A percentile compares a stretch with the other conserved stretches of the same genome.
These are phyloP conservation scores for Niebla homalea DNA, from an alignment of 495 filamentous ascomycete species.

Conservation along the genomic window DNA sequence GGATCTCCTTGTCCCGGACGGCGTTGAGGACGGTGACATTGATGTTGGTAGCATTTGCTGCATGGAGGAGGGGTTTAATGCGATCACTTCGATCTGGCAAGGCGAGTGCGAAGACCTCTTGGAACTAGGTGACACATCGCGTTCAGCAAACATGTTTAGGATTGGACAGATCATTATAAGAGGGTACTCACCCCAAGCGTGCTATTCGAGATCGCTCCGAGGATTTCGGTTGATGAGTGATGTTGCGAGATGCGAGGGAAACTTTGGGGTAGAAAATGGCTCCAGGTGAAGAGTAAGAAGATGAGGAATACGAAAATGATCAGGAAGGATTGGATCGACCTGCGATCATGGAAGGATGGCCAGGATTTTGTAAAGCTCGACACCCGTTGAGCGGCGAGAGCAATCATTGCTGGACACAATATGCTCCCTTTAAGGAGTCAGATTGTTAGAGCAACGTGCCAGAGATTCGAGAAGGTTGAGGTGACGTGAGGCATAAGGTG, in stretches of 20 bases:
- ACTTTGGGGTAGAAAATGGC: not conserved
- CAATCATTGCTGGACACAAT: not conserved
- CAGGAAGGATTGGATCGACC: not conserved
- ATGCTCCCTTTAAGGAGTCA: too few species aligned
- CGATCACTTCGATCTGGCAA: conserved; percentile 8
- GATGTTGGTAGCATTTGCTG: conserved; percentile 12
- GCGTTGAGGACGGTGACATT: conserved; percentile 12
- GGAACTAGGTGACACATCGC: not conserved
- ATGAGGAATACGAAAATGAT: not conserved
- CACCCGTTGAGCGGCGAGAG: not conserved
- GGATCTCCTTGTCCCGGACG: conserved; percentile 10
- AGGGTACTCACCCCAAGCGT: conserved; percentile 6
- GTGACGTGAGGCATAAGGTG: too few species aligned
- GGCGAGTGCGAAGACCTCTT: conserved; percentile 7
- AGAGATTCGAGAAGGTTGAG: too few species aligned
- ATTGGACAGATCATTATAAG: not conserved
- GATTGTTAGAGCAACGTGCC: too few species aligned
- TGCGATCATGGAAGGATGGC: not conserved
- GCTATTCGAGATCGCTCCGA: not conserved
- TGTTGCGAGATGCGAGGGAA: not conserved
- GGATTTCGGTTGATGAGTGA: not conserved
- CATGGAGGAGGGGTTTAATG: conserved; percentile 6
- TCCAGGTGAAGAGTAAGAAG: conserved; percentile 8
- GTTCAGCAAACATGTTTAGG: not conserved
- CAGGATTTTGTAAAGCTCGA: not conserved